Percentiles rank a stretch among this genome's conserved stretches.
Evolutionary conservation across 441 rosid genomes (phyloP).

Genomic region (Brassica hybrid): DNA sequence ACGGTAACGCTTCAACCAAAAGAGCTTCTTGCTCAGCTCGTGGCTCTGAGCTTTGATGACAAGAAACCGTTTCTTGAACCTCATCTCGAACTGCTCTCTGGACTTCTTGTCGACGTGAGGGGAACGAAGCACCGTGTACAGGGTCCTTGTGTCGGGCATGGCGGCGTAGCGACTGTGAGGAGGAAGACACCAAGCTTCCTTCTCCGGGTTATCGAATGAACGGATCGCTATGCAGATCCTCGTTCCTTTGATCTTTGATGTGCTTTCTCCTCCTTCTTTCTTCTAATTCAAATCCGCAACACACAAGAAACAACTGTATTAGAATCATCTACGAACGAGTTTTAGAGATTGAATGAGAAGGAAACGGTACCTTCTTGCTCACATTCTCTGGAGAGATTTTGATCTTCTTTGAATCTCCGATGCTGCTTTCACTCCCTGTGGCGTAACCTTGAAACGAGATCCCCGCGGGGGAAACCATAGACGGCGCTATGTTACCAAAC

Average conservation of each 20-base stretch:
- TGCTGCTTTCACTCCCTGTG: constrained; percentile 43
- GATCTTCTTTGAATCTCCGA: constrained; percentile 52
- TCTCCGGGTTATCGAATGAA: constrained; percentile 34
- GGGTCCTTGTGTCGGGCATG: constrained; percentile 40
- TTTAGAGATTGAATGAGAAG: constrained; percentile 2
- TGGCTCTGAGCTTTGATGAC: constrained; percentile 45
- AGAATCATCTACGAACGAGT: constrained; percentile 8
- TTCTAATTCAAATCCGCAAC: constrained; percentile 54
- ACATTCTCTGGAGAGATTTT: constrained; percentile 64
- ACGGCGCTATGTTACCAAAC: constrained; percentile 40
- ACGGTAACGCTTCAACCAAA: constrained; percentile 44
- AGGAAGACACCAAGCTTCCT: constrained; percentile 43
- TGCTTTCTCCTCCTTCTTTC: constrained; percentile 49
- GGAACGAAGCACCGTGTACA: constrained; percentile 39
- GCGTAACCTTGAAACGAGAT: constrained; percentile 56
- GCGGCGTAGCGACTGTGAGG: constrained; percentile 40
- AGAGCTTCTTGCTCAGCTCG: constrained; percentile 41
- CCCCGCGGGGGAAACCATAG: constrained; percentile 42
- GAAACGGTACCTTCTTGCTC: constrained; percentile 65
- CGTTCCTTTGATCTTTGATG: constrained; percentile 43
- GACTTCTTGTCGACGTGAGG: constrained; percentile 44
- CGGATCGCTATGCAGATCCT: constrained; percentile 41
- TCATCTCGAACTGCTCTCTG: constrained; percentile 42
- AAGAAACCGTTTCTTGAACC: constrained; percentile 40
- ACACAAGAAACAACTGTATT: too few species aligned